Base-by-base conservation (phyloP, 176 grass and related monocot genomes). In the Bromus sterilis region DNA sequence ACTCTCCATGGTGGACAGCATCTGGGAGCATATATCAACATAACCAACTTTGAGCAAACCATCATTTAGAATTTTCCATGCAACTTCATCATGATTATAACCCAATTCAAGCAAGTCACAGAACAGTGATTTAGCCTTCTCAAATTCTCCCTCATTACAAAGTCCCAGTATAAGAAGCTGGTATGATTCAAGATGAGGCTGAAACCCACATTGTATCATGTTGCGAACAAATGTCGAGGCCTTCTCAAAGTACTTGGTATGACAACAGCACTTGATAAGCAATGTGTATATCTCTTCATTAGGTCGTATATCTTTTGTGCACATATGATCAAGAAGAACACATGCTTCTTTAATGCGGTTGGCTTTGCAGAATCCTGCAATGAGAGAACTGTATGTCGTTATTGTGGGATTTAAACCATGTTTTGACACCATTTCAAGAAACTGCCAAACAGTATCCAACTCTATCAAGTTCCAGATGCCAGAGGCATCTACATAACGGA, bases 21-120 rank as follows among this genome's bases (percentile, higher is more conserved):
- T 80, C 26, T 94, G 73, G 55, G 80, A 86, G 44, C 85, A 97
- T 75, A 86, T 58, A 84, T 89, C 74, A 24, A 90, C 84, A 80
- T 88, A 75, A 11, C 94, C 94, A 65, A 58, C 83, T 83, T 82
- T 78, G 25, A 94, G 66, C 48, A 97, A 78, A 77, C 87, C 89
- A 62, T 92, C 91, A 71, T 88, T 97, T 56, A 97, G 66, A 91
- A 97, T 92, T 74, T 92, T 91, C 91, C 91, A 94, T 61, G 80
- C 85, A 82, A 97, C 74, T 83, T 97, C 94, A 92, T 94, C 87
- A 55, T 87, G 80, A 80, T 94, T 94, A 87, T 88, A 89, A 35
- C 82, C 91, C 76, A 87, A 63, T 74, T 67, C 83, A 86, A 94
- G 83, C 71, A 97, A 75, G 73, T 86, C 80, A 72, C 65, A 73